Evolutionary conservation across 805 yeast genomes (phyloP).

Genomic region (Schwanniomyces pseudopolymorphus): DNA sequence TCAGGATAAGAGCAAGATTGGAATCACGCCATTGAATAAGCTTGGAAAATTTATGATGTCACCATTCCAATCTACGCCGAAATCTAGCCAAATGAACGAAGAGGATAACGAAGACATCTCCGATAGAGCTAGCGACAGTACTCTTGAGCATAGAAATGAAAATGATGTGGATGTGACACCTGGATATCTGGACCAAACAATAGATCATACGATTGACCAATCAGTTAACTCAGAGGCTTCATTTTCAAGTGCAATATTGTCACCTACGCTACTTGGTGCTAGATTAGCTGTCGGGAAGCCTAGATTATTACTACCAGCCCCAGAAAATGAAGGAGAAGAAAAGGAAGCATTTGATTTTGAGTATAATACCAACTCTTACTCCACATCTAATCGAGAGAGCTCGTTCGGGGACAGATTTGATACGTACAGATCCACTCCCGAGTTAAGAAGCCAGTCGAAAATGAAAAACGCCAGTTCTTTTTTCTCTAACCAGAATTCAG

Average conservation of each 20-base stretch:
- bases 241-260: conserved; percentile 15
- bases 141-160: conserved; percentile 3
- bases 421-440: neutral
- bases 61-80: conserved; percentile 8
- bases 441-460: conserved; percentile 1
- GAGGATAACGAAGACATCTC: neutral
- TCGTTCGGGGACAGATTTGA: conserved; percentile 1
- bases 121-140: conserved; percentile 6
- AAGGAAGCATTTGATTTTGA: conserved; percentile 23
- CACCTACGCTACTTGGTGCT: conserved; percentile 44
- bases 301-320: conserved; percentile 29
- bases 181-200: conserved; percentile 5
- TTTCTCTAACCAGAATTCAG: conserved; percentile 11
- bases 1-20: neutral
- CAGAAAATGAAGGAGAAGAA: conserved; percentile 5
- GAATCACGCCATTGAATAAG: conserved; percentile 3
- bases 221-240: neutral
- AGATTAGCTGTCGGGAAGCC: conserved; percentile 34
- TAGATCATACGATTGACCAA: neutral
- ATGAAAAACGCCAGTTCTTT: conserved; percentile 12
- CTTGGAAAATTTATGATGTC: conserved; percentile 1
- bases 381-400: conserved; percentile 2
- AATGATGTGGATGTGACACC: conserved; percentile 2
- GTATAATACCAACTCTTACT: conserved; percentile 19
- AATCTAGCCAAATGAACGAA: conserved; percentile 1